These are phyloP conservation scores for Penicillium sp. DNA, from an alignment of 2,329 filamentous ascomycete genomes.

Conservation along the genomic window DNA sequence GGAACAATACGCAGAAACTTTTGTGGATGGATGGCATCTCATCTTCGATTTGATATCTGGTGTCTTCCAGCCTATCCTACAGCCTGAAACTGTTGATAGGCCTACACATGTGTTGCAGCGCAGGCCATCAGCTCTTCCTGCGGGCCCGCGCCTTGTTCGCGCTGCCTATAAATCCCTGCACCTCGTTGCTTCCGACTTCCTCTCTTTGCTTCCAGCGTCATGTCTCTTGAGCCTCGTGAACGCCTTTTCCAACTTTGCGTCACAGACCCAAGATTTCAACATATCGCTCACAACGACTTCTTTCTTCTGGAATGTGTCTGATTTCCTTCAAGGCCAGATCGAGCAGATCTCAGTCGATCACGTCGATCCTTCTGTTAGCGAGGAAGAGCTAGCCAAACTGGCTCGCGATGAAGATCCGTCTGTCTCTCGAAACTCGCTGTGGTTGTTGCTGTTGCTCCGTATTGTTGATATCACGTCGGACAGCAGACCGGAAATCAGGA, in stretches of 20 bases:
- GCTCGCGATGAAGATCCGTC: conserved; percentile 62
- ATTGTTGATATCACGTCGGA: conserved; percentile 46
- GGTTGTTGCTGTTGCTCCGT: conserved; percentile 39
- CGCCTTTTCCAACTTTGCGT: conserved; percentile 85
- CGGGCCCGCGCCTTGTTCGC: conserved; percentile 74
- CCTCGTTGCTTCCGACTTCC: conserved; percentile 91
- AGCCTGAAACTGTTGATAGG: conserved; percentile 32
- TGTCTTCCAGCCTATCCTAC: conserved; percentile 63
- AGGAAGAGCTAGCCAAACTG: conserved; percentile 59
- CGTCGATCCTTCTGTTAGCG: conserved; percentile 51
- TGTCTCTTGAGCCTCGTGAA: conserved; percentile 80
- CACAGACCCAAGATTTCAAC: conserved; percentile 88
- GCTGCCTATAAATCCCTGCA: conserved; percentile 88
- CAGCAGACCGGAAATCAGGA: conserved; percentile 42
- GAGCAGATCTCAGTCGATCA: conserved; percentile 43
- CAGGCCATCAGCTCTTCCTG: conserved; percentile 30
- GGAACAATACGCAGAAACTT: conserved; percentile 82
- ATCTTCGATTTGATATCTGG: conserved; percentile 83
- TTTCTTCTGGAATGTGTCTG: conserved; percentile 93
- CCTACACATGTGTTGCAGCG: conserved; percentile 13
- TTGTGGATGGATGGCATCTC: conserved; percentile 81
- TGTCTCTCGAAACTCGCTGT: conserved; percentile 52
- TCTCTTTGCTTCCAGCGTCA: conserved; percentile 69
- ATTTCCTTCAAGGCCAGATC: conserved; percentile 67
- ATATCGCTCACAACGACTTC: conserved; percentile 93